Evolutionary conservation across 2,329 filamentous ascomycete species (phyloP).

Genomic region (Endocalyx cinctus): DNA sequence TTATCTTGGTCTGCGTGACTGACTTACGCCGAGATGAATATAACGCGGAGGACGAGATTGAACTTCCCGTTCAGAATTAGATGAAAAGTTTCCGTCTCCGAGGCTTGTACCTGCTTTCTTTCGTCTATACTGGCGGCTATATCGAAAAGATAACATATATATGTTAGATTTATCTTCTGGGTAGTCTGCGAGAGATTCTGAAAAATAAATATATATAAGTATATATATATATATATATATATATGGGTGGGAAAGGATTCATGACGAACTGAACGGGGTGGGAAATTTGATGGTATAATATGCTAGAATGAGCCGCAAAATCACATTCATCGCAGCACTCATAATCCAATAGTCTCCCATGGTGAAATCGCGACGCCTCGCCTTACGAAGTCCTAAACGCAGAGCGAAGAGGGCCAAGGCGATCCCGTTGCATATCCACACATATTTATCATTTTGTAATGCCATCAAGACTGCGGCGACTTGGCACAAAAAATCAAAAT

Average conservation of each 20-base stretch:
- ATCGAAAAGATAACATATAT: too few relatives aligned
- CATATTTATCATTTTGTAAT: too few relatives aligned
- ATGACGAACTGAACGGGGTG: slow-evolving; percentile 5
- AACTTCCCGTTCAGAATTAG: slow-evolving; percentile 9
- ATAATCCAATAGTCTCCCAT: slow-evolving; percentile 9
- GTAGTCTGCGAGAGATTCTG: background rate
- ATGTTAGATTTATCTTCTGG: background rate
- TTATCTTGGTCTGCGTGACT: too few relatives aligned
- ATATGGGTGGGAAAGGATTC: background rate
- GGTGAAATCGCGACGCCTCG: slow-evolving; percentile 2
- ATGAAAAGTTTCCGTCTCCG: background rate
- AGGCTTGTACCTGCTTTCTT: background rate
- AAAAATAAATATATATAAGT: background rate
- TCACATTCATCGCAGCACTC: slow-evolving; percentile 7
- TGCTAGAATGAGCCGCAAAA: slow-evolving; percentile 3
- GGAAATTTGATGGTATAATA: slow-evolving; percentile 7
- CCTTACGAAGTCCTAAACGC: slow-evolving; percentile 7
- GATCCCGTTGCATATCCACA: background rate
- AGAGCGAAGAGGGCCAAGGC: slow-evolving; percentile 3
- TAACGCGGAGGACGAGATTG: slow-evolving; percentile 5
- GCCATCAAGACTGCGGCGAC: too few relatives aligned
- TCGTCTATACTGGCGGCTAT: background rate
- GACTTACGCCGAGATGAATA: slow-evolving; percentile 8
- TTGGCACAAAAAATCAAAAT: too few relatives aligned
- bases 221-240: background rate